Conservation (phyloP, 2,329 filamentous ascomycete species). For the Aspergillus phoenicis region DNA sequence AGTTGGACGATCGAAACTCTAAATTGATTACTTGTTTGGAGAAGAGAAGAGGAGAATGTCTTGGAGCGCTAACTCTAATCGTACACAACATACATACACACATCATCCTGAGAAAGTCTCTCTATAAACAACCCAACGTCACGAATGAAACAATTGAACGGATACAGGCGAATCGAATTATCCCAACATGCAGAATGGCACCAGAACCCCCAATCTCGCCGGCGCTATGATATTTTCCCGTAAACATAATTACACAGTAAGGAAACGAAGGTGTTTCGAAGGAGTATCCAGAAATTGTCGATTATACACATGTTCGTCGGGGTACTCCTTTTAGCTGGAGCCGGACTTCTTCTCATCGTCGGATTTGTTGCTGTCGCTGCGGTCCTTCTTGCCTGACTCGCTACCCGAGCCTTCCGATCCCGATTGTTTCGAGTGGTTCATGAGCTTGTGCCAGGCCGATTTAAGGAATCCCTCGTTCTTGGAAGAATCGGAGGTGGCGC, state of each 20-base stretch:
- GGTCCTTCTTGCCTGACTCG: slow-evolving; percentile 32
- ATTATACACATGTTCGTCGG: slow-evolving; percentile 18
- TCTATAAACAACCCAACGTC: slow-evolving; percentile 7
- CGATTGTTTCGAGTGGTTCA: slow-evolving; percentile 61
- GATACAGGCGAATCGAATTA: slow-evolving; percentile 17
- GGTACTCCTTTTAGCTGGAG: slow-evolving; percentile 34
- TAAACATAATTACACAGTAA: slow-evolving; percentile 35
- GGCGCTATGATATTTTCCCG: slow-evolving; percentile 40
- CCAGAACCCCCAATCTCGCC: slow-evolving; percentile 35
- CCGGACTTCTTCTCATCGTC: slow-evolving; percentile 37
- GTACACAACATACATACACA: slow-evolving; percentile 18
- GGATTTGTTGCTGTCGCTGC: slow-evolving; percentile 27
- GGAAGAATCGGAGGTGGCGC: slow-evolving; percentile 53
- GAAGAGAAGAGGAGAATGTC: slow-evolving; percentile 17
- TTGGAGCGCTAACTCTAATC: slow-evolving; percentile 10
- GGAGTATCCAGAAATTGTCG: slow-evolving; percentile 24
- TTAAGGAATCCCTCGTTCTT: slow-evolving; percentile 89
- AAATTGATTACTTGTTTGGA: too few relatives aligned
- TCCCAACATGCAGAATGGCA: slow-evolving; percentile 22
- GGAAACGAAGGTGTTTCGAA: slow-evolving; percentile 24
- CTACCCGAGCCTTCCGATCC: slow-evolving; percentile 32
- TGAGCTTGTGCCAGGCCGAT: slow-evolving; percentile 88
- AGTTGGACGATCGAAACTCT: too few relatives aligned
- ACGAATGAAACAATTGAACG: neutral
- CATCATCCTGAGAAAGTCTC: slow-evolving; percentile 7